Conservation (phyloP, 2,329 filamentous ascomycete genomes). For the Clathrospora elynae region DNA sequence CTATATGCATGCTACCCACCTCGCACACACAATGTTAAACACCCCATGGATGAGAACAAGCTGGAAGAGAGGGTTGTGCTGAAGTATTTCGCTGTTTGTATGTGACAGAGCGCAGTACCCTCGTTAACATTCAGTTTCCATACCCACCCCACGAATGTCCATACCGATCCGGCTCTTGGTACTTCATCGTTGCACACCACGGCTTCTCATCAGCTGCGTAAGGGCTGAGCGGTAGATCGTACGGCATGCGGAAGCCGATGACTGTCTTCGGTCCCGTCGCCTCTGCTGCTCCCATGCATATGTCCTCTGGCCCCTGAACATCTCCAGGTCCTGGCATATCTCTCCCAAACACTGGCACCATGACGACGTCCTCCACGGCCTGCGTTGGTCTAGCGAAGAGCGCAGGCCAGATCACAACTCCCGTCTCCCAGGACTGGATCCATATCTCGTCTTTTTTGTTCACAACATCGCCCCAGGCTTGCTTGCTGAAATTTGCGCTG, state of each 20-base stretch:
- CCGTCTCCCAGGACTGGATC: constrained; percentile 82
- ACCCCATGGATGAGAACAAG: too few relatives aligned
- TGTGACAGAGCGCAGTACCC: neutral
- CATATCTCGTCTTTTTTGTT: constrained; percentile 65
- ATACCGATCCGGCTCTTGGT: constrained; percentile 67
- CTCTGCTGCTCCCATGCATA: constrained; percentile 1
- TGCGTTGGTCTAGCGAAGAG: constrained; percentile 48
- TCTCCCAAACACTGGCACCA: constrained; percentile 71
- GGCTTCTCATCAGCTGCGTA: constrained; percentile 70
- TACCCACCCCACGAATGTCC: constrained; percentile 50
- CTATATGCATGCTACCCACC: too few relatives aligned
- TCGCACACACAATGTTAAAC: too few relatives aligned
- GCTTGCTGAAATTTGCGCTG: constrained; percentile 88
- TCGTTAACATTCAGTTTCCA: constrained; percentile 1
- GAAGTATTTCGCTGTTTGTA: neutral
- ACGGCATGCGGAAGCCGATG: constrained; percentile 80
- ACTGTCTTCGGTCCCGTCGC: constrained; percentile 34
- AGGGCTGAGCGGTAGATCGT: constrained; percentile 72
- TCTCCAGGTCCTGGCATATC: constrained; percentile 57
- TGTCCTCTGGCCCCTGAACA: constrained; percentile 21
- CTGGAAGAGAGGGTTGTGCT: neutral
- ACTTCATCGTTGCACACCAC: constrained; percentile 71
- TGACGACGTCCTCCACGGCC: constrained; percentile 46
- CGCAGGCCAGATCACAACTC: constrained; percentile 80
- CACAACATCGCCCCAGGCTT: constrained; percentile 78